Evolutionary conservation across 2,329 filamentous ascomycete genomes (phyloP).

Genomic region (Trichoderma sp.): DNA sequence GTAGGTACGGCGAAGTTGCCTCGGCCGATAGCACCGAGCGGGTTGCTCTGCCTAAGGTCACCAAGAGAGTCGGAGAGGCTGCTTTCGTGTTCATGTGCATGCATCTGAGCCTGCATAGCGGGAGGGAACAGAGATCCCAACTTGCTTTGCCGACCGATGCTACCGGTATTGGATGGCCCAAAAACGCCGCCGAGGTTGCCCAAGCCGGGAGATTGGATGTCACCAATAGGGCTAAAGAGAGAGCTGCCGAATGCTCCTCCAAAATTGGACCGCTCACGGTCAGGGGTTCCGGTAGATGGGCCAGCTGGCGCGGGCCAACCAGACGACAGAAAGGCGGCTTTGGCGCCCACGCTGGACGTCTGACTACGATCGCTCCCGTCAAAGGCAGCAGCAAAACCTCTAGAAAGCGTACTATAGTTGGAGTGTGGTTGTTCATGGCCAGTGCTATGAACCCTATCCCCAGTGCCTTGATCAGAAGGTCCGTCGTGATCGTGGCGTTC

Average conservation of each 20-base stretch:
- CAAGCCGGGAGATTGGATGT: constrained; percentile 72
- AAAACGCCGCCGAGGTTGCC: constrained; percentile 68
- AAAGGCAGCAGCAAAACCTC: constrained; percentile 51
- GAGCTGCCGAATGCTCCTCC: constrained; percentile 70
- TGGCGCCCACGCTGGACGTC: constrained; percentile 81
- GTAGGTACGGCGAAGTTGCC: constrained; percentile 52
- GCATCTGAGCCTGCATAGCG: constrained; percentile 90
- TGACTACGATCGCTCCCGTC: constrained; percentile 87
- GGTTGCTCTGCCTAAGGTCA: constrained; percentile 59
- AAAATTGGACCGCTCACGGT: constrained; percentile 58
- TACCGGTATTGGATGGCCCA: constrained; percentile 60
- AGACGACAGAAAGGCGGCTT: constrained; percentile 65
- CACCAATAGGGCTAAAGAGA: constrained; percentile 72
- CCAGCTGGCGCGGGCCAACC: constrained; percentile 59
- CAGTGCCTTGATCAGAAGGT: constrained; percentile 48
- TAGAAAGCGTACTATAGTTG: constrained; percentile 54
- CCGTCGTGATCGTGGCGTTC: constrained; percentile 67
- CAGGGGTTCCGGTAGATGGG: constrained; percentile 63
- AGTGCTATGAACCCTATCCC: constrained; percentile 47
- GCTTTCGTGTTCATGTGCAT: constrained; percentile 65
- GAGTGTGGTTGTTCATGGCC: constrained; percentile 39
- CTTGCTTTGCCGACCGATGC: constrained; percentile 74
- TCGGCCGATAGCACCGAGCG: constrained; percentile 66
- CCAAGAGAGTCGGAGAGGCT: constrained; percentile 54
- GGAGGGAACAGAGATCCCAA: constrained; percentile 83